Base-by-base conservation (phyloP, 2,329 filamentous ascomycete genomes). In the Ophiocordyceps camponoti-saundersi region DNA sequence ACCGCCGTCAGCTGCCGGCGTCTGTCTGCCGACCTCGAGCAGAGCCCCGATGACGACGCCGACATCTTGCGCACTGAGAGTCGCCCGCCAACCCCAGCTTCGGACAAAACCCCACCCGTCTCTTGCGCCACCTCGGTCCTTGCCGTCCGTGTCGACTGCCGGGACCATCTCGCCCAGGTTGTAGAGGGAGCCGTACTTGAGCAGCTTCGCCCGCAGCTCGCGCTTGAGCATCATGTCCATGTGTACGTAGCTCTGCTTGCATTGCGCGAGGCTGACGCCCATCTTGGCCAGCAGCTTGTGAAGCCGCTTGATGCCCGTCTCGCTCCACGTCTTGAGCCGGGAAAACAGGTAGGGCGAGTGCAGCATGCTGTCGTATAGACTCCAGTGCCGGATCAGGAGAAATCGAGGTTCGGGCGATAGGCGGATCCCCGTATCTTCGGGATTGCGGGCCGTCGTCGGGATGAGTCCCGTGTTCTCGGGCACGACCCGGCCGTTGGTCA, bases 171-270 rank as follows among this genome's bases (percentile, higher is more conserved):
- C 92, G 53, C 96, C 89, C 1, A 98, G 74, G 26, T 93, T 92
- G 62, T 96, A 98, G 50, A 94, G 73, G 1, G 87, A 87, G 0
- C 89, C 89, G 59, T 95, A 96, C 56, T 90, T 90, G 20, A 95
- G 72, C 2, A 98, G 72, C 49, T 93, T 86, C 44, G 85, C 78
- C 41, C 90, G 80, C 29, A 96, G 67, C 29, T 86, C 85, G 6
- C 86, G 81, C 65, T 96, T 98, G 32, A 98, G 69, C 63, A 94
- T 82, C 80, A 95, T 93, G 64, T 96, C 90, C 89, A 98, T 96
- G 62, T 98, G 92, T 0, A 88, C 87, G 60, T 96, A 98, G 59
- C 80, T 90, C 63, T 96, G 92, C 56, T 87, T 89, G 65, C 89
- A 95, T 65, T 98, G 90, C 6, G 82, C 83, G 36, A 96, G 70